Evolutionary conservation across 2,329 filamentous ascomycete species (phyloP).

Genomic region (Tolypocladium cylindrosporum): DNA sequence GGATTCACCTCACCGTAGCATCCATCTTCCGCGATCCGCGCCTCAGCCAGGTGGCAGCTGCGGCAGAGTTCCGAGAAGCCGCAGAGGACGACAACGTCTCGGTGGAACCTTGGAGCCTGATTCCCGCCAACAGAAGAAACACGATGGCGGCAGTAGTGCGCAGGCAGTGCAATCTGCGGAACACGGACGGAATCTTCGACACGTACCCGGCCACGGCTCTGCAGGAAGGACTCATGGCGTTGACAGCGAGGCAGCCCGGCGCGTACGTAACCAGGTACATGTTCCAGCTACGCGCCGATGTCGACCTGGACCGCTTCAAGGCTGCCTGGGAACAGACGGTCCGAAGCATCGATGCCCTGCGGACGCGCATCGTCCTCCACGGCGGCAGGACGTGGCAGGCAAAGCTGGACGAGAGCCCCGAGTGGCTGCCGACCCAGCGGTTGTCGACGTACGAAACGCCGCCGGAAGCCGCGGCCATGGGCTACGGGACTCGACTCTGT

Average conservation of each 20-base stretch:
- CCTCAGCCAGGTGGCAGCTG: background rate
- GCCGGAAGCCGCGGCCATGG: background rate
- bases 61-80: background rate
- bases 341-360: constrained; percentile 1
- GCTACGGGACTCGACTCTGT: background rate
- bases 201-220: constrained; percentile 29
- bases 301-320: constrained; percentile 14
- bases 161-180: background rate
- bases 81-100: background rate
- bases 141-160: background rate
- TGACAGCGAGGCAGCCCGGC: constrained; percentile 20
- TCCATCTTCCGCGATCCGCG: background rate
- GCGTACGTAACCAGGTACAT: constrained; percentile 24
- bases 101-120: background rate
- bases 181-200: constrained; percentile 12
- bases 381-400: background rate
- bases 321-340: constrained; percentile 14
- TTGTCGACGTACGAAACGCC: too few relatives aligned
- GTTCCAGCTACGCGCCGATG: constrained; percentile 9
- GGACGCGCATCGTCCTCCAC: constrained; percentile 3
- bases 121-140: background rate
- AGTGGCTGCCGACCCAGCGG: background rate
- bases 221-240: constrained; percentile 28
- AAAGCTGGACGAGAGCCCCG: background rate
- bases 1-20: background rate